A percentile compares a stretch with the other conserved stretches of the same genome.
phyloP scores from a whole-genome alignment of 768 basidiomycete genomes.

The Mycena rebaudengoi region DNA sequence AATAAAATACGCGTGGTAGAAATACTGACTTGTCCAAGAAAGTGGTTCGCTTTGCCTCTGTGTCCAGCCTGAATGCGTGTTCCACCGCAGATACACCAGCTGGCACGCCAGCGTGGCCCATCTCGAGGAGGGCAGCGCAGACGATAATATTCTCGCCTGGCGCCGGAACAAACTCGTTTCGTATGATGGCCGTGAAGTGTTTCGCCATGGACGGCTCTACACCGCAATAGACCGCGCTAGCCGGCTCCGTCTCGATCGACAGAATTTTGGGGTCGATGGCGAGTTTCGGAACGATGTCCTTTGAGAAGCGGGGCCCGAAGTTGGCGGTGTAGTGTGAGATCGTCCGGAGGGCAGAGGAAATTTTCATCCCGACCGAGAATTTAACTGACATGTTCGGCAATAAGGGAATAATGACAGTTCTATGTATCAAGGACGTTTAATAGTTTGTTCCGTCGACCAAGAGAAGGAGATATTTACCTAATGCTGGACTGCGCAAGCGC shows the following conservation, averaged over 20 bases:
- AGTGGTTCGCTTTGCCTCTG: slow-evolving; percentile 50
- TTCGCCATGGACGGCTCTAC: slow-evolving; percentile 57
- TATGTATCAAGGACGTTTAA: slow-evolving; percentile 27
- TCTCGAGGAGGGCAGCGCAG: slow-evolving; percentile 61
- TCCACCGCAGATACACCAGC: slow-evolving; percentile 56
- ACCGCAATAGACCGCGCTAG: slow-evolving; percentile 55
- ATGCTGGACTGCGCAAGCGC: slow-evolving; percentile 63
- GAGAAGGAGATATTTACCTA: slow-evolving; percentile 45
- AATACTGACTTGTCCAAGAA: slow-evolving; percentile 56
- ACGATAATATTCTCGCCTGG: slow-evolving; percentile 56
- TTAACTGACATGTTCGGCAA: slow-evolving; percentile 57
- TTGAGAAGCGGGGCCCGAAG: slow-evolving; percentile 65
- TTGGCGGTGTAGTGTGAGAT: slow-evolving; percentile 68
- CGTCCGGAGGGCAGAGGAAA: slow-evolving; percentile 65
- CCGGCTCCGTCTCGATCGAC: slow-evolving; percentile 55
- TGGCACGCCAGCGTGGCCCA: slow-evolving; percentile 52
- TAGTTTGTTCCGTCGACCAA: not conserved
- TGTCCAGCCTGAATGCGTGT: slow-evolving; percentile 54
- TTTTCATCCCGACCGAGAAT: slow-evolving; percentile 62
- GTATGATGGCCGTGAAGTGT: slow-evolving; percentile 60
- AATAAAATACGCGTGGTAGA: not conserved
- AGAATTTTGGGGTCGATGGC: slow-evolving; percentile 51
- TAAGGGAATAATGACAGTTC: slow-evolving; percentile 58
- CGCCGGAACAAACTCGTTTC: slow-evolving; percentile 50
- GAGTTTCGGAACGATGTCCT: slow-evolving; percentile 58